phyloP scores from a whole-genome alignment of 2,329 filamentous ascomycete species.

The Neonectria coccinea region DNA sequence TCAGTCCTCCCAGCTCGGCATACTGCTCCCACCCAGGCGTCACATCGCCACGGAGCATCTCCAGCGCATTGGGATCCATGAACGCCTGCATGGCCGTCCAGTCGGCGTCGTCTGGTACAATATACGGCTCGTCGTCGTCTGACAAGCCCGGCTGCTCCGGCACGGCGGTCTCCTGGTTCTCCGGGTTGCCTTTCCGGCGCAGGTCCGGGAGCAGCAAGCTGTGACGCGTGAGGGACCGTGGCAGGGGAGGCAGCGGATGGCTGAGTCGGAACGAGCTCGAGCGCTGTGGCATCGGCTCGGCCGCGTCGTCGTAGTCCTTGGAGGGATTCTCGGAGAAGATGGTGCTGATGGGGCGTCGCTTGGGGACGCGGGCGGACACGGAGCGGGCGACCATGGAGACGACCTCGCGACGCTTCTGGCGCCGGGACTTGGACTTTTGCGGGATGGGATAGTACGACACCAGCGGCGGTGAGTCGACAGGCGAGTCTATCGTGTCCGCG shows the following conservation, averaged over 20 bases:
- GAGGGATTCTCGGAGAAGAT: slow-evolving; percentile 43
- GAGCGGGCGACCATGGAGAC: slow-evolving; percentile 44
- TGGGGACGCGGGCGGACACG: slow-evolving; percentile 42
- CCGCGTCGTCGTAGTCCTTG: slow-evolving; percentile 43
- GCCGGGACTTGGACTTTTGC: slow-evolving; percentile 37
- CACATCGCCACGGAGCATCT: slow-evolving; percentile 38
- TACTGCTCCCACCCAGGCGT: slow-evolving; percentile 61
- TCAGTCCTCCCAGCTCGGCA: slow-evolving; percentile 59
- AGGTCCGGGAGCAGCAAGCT: slow-evolving; percentile 42
- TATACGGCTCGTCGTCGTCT: slow-evolving; percentile 45
- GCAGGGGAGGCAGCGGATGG: slow-evolving; percentile 10
- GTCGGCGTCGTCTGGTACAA: slow-evolving; percentile 49
- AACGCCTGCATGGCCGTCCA: slow-evolving; percentile 54
- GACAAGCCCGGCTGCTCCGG: neutral
- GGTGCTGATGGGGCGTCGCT: slow-evolving; percentile 45
- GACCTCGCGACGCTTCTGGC: slow-evolving; percentile 47
- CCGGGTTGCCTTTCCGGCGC: slow-evolving; percentile 6
- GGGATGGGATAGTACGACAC: slow-evolving; percentile 30
- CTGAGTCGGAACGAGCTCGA: slow-evolving; percentile 20
- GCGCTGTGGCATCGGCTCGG: slow-evolving; percentile 27
- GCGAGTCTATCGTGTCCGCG: slow-evolving; percentile 44
- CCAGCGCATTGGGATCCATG: slow-evolving; percentile 43
- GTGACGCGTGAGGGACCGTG: slow-evolving; percentile 36
- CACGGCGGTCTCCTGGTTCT: neutral
- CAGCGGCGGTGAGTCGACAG: slow-evolving; percentile 36